These are phyloP conservation scores for Diaporthe batatas DNA, from an alignment of 2,329 filamentous ascomycete genomes.

Conservation along the genomic window DNA sequence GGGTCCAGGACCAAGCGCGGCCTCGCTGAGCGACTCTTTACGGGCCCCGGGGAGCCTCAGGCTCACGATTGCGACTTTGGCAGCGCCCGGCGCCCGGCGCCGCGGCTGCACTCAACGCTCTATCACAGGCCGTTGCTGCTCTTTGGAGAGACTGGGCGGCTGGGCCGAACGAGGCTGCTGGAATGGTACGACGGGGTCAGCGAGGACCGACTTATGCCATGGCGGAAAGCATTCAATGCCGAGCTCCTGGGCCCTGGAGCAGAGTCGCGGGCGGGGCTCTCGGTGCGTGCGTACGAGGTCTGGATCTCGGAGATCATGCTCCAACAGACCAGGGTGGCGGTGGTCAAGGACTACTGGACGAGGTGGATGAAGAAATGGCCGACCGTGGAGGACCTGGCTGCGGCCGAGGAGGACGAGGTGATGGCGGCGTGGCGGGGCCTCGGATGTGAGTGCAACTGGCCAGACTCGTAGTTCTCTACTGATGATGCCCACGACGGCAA, in stretches of 20 bases:
- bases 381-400: slow-evolving; percentile 67
- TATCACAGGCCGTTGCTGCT: slow-evolving; percentile 68
- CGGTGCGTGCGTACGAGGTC: slow-evolving; percentile 72
- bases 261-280: slow-evolving; percentile 59
- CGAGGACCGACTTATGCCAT: slow-evolving; percentile 66
- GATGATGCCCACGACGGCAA: neutral
- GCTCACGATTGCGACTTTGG: slow-evolving; percentile 46
- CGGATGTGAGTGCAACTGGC: slow-evolving; percentile 55
- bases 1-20: slow-evolving; percentile 21
- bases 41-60: slow-evolving; percentile 9
- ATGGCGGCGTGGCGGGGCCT: slow-evolving; percentile 71
- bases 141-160: slow-evolving; percentile 50
- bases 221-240: slow-evolving; percentile 69
- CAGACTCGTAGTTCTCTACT: too few species aligned
- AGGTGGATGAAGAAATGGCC: slow-evolving; percentile 73
- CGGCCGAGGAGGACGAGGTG: slow-evolving; percentile 67
- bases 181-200: slow-evolving; percentile 65
- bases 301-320: slow-evolving; percentile 78
- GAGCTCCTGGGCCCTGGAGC: slow-evolving; percentile 45
- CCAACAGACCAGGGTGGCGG: slow-evolving; percentile 74
- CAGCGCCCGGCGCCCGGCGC: neutral
- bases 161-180: slow-evolving; percentile 56
- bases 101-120: slow-evolving; percentile 52
- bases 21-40: slow-evolving; percentile 46
- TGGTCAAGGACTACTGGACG: slow-evolving; percentile 74